phyloP scores from a whole-genome alignment of 2,329 filamentous ascomycete genomes.

The Didymella segeticola region DNA sequence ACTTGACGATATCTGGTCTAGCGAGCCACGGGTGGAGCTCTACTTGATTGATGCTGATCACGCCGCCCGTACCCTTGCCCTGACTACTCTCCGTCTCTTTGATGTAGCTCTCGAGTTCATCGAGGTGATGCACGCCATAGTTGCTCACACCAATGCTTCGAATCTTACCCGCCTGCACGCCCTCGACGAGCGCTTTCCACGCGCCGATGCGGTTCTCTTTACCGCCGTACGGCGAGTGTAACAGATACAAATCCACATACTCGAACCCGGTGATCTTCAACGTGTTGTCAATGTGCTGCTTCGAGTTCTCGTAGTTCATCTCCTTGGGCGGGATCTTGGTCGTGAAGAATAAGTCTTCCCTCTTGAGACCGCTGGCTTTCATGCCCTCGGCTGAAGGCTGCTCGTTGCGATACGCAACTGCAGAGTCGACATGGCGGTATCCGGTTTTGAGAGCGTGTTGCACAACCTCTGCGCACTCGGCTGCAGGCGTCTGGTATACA shows the following conservation, averaged over 20 bases:
- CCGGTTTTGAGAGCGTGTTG: conserved; percentile 64
- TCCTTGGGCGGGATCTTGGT: conserved; percentile 71
- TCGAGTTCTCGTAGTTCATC: conserved; percentile 66
- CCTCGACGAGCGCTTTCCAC: conserved; percentile 63
- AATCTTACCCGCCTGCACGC: conserved; percentile 59
- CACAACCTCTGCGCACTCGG: conserved; percentile 64
- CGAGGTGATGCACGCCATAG: conserved; percentile 62
- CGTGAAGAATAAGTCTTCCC: conserved; percentile 71
- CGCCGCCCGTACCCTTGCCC: conserved; percentile 68
- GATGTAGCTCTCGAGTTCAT: conserved; percentile 62
- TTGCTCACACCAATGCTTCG: conserved; percentile 62
- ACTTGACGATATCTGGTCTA: conserved; percentile 78
- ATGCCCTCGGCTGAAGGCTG: conserved; percentile 70
- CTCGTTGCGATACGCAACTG: conserved; percentile 72
- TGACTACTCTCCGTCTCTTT: conserved; percentile 69
- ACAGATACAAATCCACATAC: conserved; percentile 71
- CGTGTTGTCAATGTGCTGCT: conserved; percentile 61
- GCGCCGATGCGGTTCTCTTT: conserved; percentile 57
- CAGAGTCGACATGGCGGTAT: conserved; percentile 72
- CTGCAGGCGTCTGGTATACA: conserved; percentile 58
- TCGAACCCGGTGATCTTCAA: conserved; percentile 65
- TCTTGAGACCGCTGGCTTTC: conserved; percentile 60
- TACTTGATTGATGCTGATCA: conserved; percentile 80
- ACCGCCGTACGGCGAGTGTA: conserved; percentile 62
- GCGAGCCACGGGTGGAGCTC: conserved; percentile 90